Percentiles rank a stretch among this genome's conserved stretches.
Evolutionary conservation across 2,329 filamentous ascomycete genomes (phyloP).

Genomic region (Arthrobotrys entomopaga): DNA sequence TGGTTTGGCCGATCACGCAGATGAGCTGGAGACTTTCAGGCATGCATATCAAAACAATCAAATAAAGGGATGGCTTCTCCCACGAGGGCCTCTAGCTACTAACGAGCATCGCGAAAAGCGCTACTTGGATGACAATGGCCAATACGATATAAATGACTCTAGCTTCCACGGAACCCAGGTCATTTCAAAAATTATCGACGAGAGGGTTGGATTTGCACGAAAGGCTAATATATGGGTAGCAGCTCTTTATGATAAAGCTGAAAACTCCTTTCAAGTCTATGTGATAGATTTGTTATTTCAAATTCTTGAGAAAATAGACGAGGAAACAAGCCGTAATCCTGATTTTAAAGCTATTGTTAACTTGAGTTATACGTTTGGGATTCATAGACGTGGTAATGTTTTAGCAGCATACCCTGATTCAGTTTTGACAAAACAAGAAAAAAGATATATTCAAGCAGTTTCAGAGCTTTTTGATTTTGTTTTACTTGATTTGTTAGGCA

Average conservation of each 20-base stretch:
- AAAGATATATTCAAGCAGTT: neutral
- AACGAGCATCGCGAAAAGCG: too few relatives aligned
- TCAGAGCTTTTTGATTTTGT: conserved; percentile 5
- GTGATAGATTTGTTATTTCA: conserved; percentile 13
- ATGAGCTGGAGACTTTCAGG: neutral
- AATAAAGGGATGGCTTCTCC: conserved; percentile 24
- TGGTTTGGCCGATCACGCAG: neutral
- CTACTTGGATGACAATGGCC: neutral
- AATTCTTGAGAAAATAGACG: conserved; percentile 6
- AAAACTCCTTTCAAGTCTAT: neutral
- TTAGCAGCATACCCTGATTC: neutral
- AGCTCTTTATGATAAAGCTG: neutral
- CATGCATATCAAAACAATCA: conserved; percentile 2
- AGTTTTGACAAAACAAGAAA: neutral
- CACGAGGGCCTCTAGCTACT: neutral
- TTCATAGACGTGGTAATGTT: neutral
- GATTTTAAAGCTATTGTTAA: conserved; percentile 18
- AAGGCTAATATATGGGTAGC: conserved; percentile 18
- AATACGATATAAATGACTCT: neutral
- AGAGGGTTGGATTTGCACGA: conserved; percentile 6
- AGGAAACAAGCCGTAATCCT: conserved; percentile 7
- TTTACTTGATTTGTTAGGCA: neutral
- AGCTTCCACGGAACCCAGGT: conserved; percentile 18
- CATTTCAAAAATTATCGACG: conserved; percentile 29
- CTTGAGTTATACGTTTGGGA: neutral